These are phyloP conservation scores for Cordyceps cateniannulata DNA, from an alignment of 2,329 filamentous ascomycete genomes.

Conservation along the genomic window DNA sequence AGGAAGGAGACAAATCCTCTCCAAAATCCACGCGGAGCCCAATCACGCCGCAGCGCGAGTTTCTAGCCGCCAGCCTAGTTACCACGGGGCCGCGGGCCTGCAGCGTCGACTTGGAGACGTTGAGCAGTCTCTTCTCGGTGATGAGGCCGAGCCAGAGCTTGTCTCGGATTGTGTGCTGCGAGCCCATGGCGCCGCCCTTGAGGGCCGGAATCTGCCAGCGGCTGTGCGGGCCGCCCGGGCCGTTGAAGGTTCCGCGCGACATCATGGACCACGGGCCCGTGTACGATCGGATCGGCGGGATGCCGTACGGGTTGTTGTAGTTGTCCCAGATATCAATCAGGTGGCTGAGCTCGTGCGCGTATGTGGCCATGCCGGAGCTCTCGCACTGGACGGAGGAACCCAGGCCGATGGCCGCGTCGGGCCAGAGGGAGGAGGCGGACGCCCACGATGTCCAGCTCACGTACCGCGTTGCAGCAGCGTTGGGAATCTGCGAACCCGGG, in stretches of 20 bases:
- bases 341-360: slow-evolving; percentile 47
- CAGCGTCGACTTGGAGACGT: slow-evolving; percentile 37
- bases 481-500: slow-evolving; percentile 25
- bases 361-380: slow-evolving; percentile 46
- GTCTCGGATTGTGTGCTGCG: slow-evolving; percentile 46
- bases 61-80: slow-evolving; percentile 40
- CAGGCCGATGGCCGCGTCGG: slow-evolving; percentile 37
- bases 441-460: slow-evolving; percentile 49
- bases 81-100: slow-evolving; percentile 36
- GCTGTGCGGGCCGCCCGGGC: slow-evolving; percentile 45
- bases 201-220: slow-evolving; percentile 46
- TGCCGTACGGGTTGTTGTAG: slow-evolving; percentile 47
- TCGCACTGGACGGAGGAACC: slow-evolving; percentile 48
- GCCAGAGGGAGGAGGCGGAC: slow-evolving; percentile 44
- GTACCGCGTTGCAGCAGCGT: slow-evolving; percentile 44
- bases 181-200: slow-evolving; percentile 42
- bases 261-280: slow-evolving; percentile 49
- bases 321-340: slow-evolving; percentile 47
- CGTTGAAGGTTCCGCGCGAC: slow-evolving; percentile 44
- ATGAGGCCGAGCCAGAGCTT: slow-evolving; percentile 46
- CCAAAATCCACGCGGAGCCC: slow-evolving; percentile 42
- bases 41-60: slow-evolving; percentile 37
- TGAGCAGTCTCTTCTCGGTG: slow-evolving; percentile 34
- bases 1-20: slow-evolving; percentile 37
- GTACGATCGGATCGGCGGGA: slow-evolving; percentile 39